Conservation (phyloP, 306 rosid species). For the Sphenostylis stenocarpa region DNA sequence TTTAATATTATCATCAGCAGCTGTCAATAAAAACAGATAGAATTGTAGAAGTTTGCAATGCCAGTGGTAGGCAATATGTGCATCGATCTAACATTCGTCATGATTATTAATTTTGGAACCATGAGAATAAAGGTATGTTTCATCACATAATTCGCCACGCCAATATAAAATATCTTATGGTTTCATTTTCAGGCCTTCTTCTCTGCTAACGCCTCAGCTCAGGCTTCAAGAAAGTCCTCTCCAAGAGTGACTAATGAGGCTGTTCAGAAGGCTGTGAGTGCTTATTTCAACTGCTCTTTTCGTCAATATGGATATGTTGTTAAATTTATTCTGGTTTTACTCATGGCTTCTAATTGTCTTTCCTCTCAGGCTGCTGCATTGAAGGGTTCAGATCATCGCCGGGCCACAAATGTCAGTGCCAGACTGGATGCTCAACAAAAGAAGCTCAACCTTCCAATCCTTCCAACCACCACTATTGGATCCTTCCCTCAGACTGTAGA, state of each 20-base stretch:
- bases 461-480: slow-evolving; percentile 94
- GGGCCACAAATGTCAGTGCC: slow-evolving; percentile 78
- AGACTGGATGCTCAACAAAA: slow-evolving; percentile 92
- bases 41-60: not conserved
- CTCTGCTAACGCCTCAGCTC: slow-evolving; percentile 71
- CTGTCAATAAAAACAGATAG: slow-evolving; percentile 2
- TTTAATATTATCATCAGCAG: not conserved
- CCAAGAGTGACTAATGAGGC: slow-evolving; percentile 88
- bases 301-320: slow-evolving; percentile 1
- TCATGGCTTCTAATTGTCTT: slow-evolving; percentile 6
- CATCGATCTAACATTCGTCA: not conserved
- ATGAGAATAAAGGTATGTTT: slow-evolving; percentile 7
- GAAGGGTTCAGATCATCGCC: slow-evolving; percentile 90
- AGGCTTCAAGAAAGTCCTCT: slow-evolving; percentile 74
- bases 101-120: not conserved
- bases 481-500: slow-evolving; percentile 94
- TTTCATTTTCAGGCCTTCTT: slow-evolving; percentile 64
- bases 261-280: slow-evolving; percentile 91
- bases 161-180: slow-evolving; percentile 13
- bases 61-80: not conserved
- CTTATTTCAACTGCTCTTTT: not conserved
- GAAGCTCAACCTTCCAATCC: slow-evolving; percentile 94
- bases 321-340: not conserved
- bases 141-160: not conserved
- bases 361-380: slow-evolving; percentile 79